Evolutionary conservation across 2,329 filamentous ascomycete species (phyloP), one percentile per base, ranked within the genome.

Genomic region (Claviceps citrina): DNA sequence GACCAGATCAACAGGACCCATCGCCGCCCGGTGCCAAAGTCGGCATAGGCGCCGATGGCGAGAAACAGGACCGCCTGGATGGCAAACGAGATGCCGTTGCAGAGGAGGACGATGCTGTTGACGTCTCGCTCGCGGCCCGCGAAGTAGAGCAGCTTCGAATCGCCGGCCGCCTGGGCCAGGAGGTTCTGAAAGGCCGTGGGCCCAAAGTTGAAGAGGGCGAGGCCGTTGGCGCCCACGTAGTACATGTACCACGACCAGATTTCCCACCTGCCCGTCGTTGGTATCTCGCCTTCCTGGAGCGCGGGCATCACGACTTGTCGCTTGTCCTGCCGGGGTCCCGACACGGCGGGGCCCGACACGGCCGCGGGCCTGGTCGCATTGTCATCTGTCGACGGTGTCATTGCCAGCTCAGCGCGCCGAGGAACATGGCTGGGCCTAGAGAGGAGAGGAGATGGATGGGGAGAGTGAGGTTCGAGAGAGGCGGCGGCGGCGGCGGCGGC

Each of bases 71-170:
- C 64, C 22, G 76, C 69, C 52, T 82, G 78, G 27, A 79, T 68
- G 2, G 76, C 75, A 51, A 83, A 83, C 13, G 70, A 76, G 41
- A 81, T 73, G 39, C 78, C 78, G 49, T 81, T 81, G 52, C 67
- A 66, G 0, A 80, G 61, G 7, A 82, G 60, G 4, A 82, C 73
- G 40, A 81, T 76, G 42, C 70, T 76, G 53, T 78, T 76, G 49
- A 78, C 70, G n/a, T 71, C 72, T 40, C 74, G 66, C 19, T 65
- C 55, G 28, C 60, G 60, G 12, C 76, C 76, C 1, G 69, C 67
- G 44, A 81, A 80, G 2, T 50, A 48, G 18, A 81, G 55, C 1
- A 69, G 61, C 2, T 63, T 66, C 8, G 61, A 62, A 36, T 71
- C 66, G 3, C 62, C 62, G 7, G 70, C 74, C 0, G 76, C 75